Conservation (phyloP, 495 filamentous ascomycete genomes). For the Penicillium waksmanii region DNA sequence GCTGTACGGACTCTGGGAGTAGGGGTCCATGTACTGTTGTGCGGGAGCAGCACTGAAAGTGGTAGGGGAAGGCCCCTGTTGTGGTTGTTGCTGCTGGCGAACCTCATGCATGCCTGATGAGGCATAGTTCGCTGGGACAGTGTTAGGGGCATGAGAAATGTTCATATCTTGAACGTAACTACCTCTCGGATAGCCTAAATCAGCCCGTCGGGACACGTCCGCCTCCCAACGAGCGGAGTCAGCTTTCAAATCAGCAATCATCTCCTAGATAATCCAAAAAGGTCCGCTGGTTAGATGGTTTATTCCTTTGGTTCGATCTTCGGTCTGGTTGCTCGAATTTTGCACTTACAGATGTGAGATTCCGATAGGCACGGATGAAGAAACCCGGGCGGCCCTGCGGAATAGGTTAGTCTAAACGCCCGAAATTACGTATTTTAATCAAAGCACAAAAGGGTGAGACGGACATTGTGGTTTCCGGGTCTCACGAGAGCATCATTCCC, state of each 20-base stretch:
- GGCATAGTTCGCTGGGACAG: constrained; percentile 40
- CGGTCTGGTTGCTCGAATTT: constrained; percentile 2
- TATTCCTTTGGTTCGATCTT: constrained; percentile 12
- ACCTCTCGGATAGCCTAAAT: constrained; percentile 51
- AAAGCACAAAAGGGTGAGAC: constrained; percentile 33
- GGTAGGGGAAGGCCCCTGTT: constrained; percentile 44
- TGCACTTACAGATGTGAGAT: constrained; percentile 77
- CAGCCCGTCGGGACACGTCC: constrained; percentile 60
- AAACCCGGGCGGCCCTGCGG: constrained; percentile 72
- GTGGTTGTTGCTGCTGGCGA: constrained; percentile 24
- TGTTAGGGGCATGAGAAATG: constrained; percentile 44
- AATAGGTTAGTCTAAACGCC: constrained; percentile 36
- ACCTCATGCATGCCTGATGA: constrained; percentile 41
- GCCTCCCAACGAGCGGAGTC: constrained; percentile 82
- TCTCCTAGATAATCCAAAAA: constrained; percentile 60
- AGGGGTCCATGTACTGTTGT: constrained; percentile 41
- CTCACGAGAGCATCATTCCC: constrained; percentile 89
- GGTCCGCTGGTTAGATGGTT: constrained; percentile 26
- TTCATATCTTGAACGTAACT: constrained; percentile 50
- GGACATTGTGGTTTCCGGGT: constrained; percentile 80
- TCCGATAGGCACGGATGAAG: constrained; percentile 86
- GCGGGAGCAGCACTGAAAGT: constrained; percentile 44
- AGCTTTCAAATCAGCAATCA: constrained; percentile 83
- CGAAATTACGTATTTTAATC: constrained; percentile 7
- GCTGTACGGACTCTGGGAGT: constrained; percentile 40